Conservation (phyloP, 129 eudicot species). For the Glebionis coronaria region DNA sequence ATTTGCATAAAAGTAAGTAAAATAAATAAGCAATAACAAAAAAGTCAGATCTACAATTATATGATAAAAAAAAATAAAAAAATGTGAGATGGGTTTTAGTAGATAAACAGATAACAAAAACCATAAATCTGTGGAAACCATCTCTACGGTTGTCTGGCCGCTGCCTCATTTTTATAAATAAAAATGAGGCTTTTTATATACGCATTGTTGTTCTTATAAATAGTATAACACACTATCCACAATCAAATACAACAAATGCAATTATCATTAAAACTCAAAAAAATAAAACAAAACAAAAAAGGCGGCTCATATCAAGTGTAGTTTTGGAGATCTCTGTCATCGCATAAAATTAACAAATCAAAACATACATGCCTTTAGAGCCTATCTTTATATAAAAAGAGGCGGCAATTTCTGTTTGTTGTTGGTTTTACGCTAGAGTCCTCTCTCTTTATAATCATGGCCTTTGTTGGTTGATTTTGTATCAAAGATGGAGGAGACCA, state of each 20-base stretch:
- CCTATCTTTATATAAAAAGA: conserved; percentile 19
- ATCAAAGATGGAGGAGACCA: no score
- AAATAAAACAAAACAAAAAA: neutral
- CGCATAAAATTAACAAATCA: neutral
- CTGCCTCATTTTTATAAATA: conserved; percentile 9
- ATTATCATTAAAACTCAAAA: neutral
- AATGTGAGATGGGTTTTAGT: conserved; percentile 28
- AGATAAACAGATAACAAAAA: conserved; percentile 32
- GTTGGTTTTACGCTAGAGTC: conserved; percentile 27
- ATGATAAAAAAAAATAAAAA: neutral
- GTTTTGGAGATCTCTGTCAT: conserved; percentile 44
- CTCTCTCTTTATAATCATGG: conserved; percentile 42
- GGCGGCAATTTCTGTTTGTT: conserved; percentile 29
- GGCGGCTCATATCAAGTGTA: conserved; percentile 46
- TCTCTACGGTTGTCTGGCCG: conserved; percentile 44
- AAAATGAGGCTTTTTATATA: conserved; percentile 22
- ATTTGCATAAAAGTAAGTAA: no score
- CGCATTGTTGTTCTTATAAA: conserved; percentile 24
- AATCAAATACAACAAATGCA: conserved; percentile 24
- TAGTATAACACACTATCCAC: conserved; percentile 9
- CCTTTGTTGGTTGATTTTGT: no score
- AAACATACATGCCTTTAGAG: conserved; percentile 24
- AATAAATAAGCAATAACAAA: neutral
- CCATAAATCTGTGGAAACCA: conserved; percentile 36
- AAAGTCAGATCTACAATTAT: no score